Conservation (phyloP, 1,284 basidiomycete species). For the Ustilago bromivora region DNA sequence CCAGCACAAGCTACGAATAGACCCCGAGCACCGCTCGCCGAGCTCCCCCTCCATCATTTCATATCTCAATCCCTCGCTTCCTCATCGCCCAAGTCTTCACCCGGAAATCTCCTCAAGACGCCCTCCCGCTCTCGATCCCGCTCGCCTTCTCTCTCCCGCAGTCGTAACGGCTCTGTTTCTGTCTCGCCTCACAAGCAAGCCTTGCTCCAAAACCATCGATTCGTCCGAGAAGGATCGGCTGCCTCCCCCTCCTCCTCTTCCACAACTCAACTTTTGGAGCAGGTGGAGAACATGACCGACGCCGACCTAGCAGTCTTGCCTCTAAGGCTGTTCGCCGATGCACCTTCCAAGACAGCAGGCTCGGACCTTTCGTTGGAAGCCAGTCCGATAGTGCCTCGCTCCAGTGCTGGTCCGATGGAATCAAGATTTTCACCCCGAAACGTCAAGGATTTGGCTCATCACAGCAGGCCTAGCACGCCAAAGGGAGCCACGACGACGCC, state of each 20-base stretch:
- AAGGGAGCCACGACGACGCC: constrained; percentile 36
- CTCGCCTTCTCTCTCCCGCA: constrained; percentile 36
- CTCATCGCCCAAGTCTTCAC: constrained; percentile 19
- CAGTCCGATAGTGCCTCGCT: constrained; percentile 19
- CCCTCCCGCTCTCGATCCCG: constrained; percentile 40
- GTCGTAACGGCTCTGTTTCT: constrained; percentile 32
- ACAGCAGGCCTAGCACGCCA: constrained; percentile 30
- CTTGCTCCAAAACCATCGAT: constrained; percentile 39
- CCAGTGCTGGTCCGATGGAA: not conserved
- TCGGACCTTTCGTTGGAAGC: constrained; percentile 27
- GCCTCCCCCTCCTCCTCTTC: constrained; percentile 24
- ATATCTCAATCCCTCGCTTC: constrained; percentile 35
- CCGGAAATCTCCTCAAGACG: constrained; percentile 38
- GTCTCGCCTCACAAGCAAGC: constrained; percentile 52
- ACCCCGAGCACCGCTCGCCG: constrained; percentile 27
- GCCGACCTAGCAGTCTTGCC: constrained; percentile 21
- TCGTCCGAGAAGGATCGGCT: constrained; percentile 35
- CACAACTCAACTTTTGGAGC: constrained; percentile 6
- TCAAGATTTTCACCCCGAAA: constrained; percentile 44
- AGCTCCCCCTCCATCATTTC: constrained; percentile 44
- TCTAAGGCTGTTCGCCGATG: constrained; percentile 28
- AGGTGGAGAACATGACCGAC: constrained; percentile 22
- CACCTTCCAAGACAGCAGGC: constrained; percentile 1
- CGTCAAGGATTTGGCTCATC: constrained; percentile 32
- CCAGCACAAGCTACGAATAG: constrained; percentile 15